phyloP scores from a whole-genome alignment of 2,329 filamentous ascomycete genomes.

The Pseudogymnoascus sp. region DNA sequence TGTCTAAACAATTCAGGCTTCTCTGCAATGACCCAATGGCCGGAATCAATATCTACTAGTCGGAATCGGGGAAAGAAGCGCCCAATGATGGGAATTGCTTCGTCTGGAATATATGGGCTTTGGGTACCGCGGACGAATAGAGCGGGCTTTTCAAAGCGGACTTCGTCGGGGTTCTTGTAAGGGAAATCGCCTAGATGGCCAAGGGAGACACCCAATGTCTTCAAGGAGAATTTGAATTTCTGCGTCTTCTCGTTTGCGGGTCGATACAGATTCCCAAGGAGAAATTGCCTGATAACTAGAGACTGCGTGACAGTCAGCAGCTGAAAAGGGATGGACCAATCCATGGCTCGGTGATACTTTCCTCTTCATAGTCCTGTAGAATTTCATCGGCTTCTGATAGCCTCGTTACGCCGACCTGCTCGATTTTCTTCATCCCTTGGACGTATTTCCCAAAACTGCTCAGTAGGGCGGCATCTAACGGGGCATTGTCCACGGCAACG shows the following conservation, averaged over 20 bases:
- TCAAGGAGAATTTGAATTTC: conserved; percentile 74
- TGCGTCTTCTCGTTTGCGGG: conserved; percentile 44
- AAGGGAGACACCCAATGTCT: conserved; percentile 59
- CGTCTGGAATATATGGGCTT: conserved; percentile 75
- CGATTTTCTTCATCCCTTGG: conserved; percentile 75
- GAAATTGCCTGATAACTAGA: conserved; percentile 77
- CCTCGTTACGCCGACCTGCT: conserved; percentile 57
- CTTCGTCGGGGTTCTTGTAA: conserved; percentile 62
- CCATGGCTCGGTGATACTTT: conserved; percentile 27
- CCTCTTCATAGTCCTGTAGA: conserved; percentile 64
- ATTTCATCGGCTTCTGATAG: conserved; percentile 77
- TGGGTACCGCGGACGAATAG: conserved; percentile 73
- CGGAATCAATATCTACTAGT: conserved; percentile 66
- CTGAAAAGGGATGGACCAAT: background rate
- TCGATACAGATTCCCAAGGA: conserved; percentile 75
- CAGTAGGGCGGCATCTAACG: conserved; percentile 68
- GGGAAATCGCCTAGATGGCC: conserved; percentile 82
- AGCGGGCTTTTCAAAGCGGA: conserved; percentile 67
- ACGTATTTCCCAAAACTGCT: conserved; percentile 74
- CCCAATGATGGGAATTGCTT: conserved; percentile 70
- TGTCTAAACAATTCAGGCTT: conserved; percentile 70
- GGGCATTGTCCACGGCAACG: conserved; percentile 86
- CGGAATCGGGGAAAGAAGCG: conserved; percentile 75
- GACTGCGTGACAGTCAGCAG: conserved; percentile 36
- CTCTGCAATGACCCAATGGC: conserved; percentile 88